Conservation (phyloP, 139 green algal species). For the Closterium sp. region DNA sequence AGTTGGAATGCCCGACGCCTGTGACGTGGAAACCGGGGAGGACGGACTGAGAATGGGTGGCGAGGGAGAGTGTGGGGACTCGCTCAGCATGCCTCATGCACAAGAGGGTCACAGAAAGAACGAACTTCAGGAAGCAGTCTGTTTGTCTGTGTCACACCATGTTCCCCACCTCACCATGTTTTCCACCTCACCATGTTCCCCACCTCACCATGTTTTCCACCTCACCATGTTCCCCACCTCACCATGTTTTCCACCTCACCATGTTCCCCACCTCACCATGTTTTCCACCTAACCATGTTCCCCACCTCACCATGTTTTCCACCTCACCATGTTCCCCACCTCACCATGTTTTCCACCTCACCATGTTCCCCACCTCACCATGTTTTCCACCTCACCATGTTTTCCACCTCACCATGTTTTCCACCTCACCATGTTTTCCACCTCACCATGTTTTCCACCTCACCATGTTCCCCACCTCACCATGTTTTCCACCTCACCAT, state of each 20-base stretch:
- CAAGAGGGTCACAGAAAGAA: no score
- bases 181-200: no score
- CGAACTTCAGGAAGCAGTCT: no score
- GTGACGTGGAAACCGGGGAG: no score
- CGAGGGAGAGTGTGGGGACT: no score
- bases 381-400: conserved; percentile 11
- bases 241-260: conserved; percentile 56
- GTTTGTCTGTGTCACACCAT: neutral
- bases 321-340: conserved; percentile 60
- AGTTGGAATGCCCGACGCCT: no score
- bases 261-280: conserved; percentile 62
- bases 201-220: conserved; percentile 58
- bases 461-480: no score
- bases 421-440: conserved; percentile 66
- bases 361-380: conserved; percentile 66
- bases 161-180: conserved; percentile 4
- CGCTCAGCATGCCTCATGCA: no score
- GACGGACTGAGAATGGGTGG: no score
- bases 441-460: conserved; percentile 61
- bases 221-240: conserved; percentile 62
- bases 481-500: conserved; percentile 66
- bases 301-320: conserved; percentile 68
- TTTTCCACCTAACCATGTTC: conserved; percentile 57
- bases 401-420: conserved; percentile 62
- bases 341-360: conserved; percentile 61